Evolutionary conservation across 768 basidiomycete species (phyloP), one percentile per base, ranked within the genome.

Genomic region (Sistotremastrum suecicum): DNA sequence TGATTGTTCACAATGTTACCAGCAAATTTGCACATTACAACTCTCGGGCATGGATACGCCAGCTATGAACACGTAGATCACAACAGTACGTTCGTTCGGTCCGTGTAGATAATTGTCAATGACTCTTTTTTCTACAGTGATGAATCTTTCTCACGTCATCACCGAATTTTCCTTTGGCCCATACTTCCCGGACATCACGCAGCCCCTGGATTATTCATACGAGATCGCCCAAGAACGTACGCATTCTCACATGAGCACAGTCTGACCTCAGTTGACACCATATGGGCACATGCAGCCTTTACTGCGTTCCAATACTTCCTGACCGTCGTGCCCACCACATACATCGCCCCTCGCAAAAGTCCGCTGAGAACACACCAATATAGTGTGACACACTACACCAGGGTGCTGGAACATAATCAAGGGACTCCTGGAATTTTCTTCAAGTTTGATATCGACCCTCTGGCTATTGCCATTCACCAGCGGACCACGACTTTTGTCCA

Each of bases 111-210:
- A 20, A 34, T 12, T 46, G 9, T 45, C 35, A 47, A 40, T 10
- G 41, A n/a, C 8, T 10, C 5, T 32, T 36, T 41, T 0, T 41
- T 7, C 41, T 42, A 12, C 49, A 94, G 90, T 80, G 53, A 91
- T 97, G 88, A 99, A 99, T 57, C 73, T 99, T 34, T 90, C 88
- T 3, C 94, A 98, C 66, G 79, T 95, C 51, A 91, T 98, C 56
- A 81, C 81, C 44, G 94, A 99, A 61, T 95, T 97, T 59, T 95
- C 91, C 0, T 98, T 98, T 51, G 94, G 94, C 1, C 86, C 91
- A 2, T 80, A 83, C 67, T 97, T 95, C 69, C 94, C 94, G 2
- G 83, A 90, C 39, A 98, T 99, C 42, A 75, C 78, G 1, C 94
- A 99, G 59, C 94, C 94, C 1, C 72, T 99, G 37, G 94, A 98